Conservation (phyloP, 371 early-diverging fungal genomes). For the Mortierella sp. region DNA sequence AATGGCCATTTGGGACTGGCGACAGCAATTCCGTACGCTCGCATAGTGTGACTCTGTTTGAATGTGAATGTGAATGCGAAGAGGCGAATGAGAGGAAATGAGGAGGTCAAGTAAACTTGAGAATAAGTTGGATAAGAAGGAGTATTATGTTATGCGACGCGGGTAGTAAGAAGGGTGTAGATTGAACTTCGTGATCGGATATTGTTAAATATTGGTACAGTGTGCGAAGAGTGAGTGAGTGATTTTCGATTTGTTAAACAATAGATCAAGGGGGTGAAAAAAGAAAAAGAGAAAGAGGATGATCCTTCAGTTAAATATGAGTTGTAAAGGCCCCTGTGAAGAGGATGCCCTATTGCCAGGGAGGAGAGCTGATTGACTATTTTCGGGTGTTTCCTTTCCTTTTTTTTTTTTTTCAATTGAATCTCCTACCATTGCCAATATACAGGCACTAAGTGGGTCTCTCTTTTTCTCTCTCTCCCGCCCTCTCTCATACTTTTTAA, state of each 20-base stretch:
- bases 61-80: not conserved
- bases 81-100: not conserved
- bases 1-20: conserved; percentile 28
- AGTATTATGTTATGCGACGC: too few relatives aligned
- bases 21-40: conserved; percentile 23
- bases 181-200: too few relatives aligned
- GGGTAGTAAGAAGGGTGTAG: too few relatives aligned
- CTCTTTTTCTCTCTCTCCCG: too few relatives aligned
- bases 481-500: too few relatives aligned
- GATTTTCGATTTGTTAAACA: not conserved
- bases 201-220: too few relatives aligned
- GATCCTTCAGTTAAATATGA: not conserved
- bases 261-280: not conserved
- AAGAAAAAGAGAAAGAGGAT: not conserved
- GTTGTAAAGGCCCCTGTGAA: too few relatives aligned
- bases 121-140: not conserved
- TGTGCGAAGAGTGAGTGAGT: not conserved
- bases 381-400: too few relatives aligned
- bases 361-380: too few relatives aligned
- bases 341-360: not conserved
- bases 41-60: conserved; percentile 1
- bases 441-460: too few relatives aligned
- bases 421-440: conserved; percentile 4
- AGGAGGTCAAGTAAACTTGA: too few relatives aligned
- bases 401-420: not conserved